These are phyloP conservation scores for Thalassiosira exigua DNA, from an alignment of 352 stramenopile species.

Conservation along the genomic window DNA sequence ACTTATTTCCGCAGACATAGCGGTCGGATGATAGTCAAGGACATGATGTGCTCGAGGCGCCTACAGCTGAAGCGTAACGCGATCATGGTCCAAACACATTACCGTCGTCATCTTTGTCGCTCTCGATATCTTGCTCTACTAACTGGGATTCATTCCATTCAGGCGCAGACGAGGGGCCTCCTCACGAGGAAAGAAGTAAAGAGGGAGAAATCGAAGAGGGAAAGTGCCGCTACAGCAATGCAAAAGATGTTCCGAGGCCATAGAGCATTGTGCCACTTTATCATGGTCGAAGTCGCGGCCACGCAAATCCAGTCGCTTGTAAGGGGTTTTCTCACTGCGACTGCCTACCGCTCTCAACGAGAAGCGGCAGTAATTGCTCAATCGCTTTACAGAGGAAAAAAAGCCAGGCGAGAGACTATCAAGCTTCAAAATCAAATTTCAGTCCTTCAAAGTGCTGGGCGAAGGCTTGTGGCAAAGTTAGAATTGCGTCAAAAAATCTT, in stretches of 20 bases:
- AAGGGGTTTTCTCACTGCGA: slow-evolving; percentile 22
- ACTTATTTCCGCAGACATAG: slow-evolving; percentile 10
- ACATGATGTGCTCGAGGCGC: no score
- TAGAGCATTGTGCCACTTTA: slow-evolving; percentile 7
- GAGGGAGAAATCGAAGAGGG: neutral
- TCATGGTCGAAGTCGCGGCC: slow-evolving; percentile 22
- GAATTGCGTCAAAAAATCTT: slow-evolving; percentile 23
- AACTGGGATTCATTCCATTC: slow-evolving; percentile 9
- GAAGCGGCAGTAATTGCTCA: slow-evolving; percentile 17
- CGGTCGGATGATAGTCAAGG: no score
- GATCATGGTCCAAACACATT: slow-evolving; percentile 17
- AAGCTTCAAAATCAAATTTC: neutral
- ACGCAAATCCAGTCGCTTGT: slow-evolving; percentile 40
- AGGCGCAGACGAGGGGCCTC: slow-evolving; percentile 2
- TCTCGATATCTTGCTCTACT: slow-evolving; percentile 1
- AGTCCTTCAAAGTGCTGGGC: slow-evolving; percentile 19
- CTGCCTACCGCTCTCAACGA: slow-evolving; percentile 23
- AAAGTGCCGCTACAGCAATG: slow-evolving; percentile 16
- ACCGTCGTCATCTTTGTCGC: slow-evolving; percentile 1
- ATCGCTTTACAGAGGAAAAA: slow-evolving; percentile 24
- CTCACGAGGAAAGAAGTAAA: slow-evolving; percentile 3
- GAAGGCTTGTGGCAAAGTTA: slow-evolving; percentile 10
- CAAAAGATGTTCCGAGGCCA: slow-evolving; percentile 33
- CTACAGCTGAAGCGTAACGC: slow-evolving; percentile 4
- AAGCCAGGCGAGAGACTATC: slow-evolving; percentile 9